Conservation (phyloP, 805 yeast genomes). For the Cyberlindnera maclurae region DNA sequence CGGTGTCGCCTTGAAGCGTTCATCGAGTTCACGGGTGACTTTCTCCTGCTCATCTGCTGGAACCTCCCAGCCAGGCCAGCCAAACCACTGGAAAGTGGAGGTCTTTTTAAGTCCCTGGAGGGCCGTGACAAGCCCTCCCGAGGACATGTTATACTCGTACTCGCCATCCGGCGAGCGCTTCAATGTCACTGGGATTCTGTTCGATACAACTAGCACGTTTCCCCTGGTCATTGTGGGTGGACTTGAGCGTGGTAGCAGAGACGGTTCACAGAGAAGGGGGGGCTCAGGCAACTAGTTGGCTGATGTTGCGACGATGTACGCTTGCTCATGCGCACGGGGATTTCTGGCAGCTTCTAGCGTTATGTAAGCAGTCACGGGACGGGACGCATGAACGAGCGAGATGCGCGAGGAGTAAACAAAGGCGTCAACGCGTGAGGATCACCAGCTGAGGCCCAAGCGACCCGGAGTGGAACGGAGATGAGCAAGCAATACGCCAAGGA, state of each 20-base stretch:
- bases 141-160: conserved; percentile 85
- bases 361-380: too few species aligned
- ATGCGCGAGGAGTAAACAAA: too few species aligned
- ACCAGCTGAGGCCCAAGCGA: too few species aligned
- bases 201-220: conserved; percentile 86
- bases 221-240: conserved; percentile 15
- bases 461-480: conserved; percentile 8
- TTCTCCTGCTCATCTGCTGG: conserved; percentile 65
- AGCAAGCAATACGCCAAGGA: conserved; percentile 37
- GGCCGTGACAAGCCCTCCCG: conserved; percentile 97
- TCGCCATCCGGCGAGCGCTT: conserved; percentile 52
- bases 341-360: too few species aligned
- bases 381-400: too few species aligned
- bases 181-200: conserved; percentile 92
- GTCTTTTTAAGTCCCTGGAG: conserved; percentile 82
- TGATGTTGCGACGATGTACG: too few species aligned
- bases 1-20: conserved; percentile 84
- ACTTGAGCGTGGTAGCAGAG: too few species aligned
- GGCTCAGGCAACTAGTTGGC: too few species aligned
- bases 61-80: conserved; percentile 94
- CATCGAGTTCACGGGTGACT: conserved; percentile 64
- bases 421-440: too few species aligned
- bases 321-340: too few species aligned
- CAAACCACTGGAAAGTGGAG: conserved; percentile 91
- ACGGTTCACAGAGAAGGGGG: too few species aligned